phyloP scores from a whole-genome alignment of 805 yeast genomes.

The Saturnispora sekii region DNA sequence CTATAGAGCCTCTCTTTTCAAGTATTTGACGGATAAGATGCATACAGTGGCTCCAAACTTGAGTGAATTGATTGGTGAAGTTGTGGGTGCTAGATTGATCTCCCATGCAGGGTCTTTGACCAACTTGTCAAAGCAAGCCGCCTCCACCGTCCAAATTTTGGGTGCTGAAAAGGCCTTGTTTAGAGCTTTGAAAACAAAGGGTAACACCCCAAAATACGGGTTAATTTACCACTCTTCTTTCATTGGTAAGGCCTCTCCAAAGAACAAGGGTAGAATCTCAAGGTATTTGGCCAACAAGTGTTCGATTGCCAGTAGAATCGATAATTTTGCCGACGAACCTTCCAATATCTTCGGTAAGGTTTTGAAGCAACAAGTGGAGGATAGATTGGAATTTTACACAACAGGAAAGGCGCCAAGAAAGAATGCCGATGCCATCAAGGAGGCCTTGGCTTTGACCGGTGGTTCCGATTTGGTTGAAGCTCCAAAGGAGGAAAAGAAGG shows the following conservation, averaged over 20 bases:
- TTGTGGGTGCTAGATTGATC: constrained; percentile 96
- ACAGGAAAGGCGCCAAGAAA: constrained; percentile 96
- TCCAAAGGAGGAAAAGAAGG: constrained; percentile 29
- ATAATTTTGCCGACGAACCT: constrained; percentile 93
- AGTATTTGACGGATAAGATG: constrained; percentile 92
- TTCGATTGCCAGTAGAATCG: constrained; percentile 97
- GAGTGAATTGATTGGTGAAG: constrained; percentile 95
- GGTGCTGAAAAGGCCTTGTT: constrained; percentile 97
- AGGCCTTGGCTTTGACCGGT: constrained; percentile 67
- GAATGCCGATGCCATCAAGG: constrained; percentile 87
- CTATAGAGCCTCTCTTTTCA: constrained; percentile 75
- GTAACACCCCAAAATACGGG: constrained; percentile 95
- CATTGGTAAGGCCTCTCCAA: constrained; percentile 87
- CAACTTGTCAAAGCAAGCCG: constrained; percentile 94
- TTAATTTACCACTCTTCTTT: constrained; percentile 90
- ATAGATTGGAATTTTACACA: constrained; percentile 90
- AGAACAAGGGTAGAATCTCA: constrained; percentile 98
- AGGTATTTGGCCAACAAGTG: constrained; percentile 98
- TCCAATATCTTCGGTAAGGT: constrained; percentile 81
- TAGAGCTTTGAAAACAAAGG: constrained; percentile 93
- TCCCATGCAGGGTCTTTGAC: constrained; percentile 98
- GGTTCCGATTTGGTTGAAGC: constrained; percentile 24
- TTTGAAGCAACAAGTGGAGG: constrained; percentile 94
- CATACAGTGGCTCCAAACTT: constrained; percentile 95
- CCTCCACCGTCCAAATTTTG: constrained; percentile 94